These are phyloP conservation scores for Solanum sitiens DNA, from an alignment of 257 asterid genomes.

Conservation along the genomic window DNA sequence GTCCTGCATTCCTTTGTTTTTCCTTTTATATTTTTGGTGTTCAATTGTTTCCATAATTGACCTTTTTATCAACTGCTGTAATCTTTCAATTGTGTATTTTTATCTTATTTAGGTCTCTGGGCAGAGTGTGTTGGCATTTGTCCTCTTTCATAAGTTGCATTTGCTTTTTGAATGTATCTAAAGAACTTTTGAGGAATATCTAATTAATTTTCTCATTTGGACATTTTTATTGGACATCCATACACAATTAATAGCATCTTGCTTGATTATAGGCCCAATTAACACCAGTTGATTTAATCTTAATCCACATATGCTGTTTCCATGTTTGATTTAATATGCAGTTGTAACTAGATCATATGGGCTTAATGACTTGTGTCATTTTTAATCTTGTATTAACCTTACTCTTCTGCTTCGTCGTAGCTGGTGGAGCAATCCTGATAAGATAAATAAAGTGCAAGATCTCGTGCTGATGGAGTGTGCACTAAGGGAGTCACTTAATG, in stretches of 20 bases:
- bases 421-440: conserved; percentile 80
- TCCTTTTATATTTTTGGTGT: neutral
- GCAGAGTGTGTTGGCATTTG: neutral
- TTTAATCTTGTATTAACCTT: neutral
- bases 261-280: neutral
- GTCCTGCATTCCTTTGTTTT: neutral
- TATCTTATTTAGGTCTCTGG: neutral
- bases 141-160: neutral
- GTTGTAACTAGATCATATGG: neutral
- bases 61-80: neutral
- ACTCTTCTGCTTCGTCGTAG: conserved; percentile 16
- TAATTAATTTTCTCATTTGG: neutral
- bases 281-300: neutral
- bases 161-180: neutral
- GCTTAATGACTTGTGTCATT: neutral
- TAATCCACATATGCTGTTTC: neutral
- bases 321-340: neutral
- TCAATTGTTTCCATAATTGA: neutral
- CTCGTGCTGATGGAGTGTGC: conserved; percentile 71
- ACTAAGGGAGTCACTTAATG: conserved; percentile 44
- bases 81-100: neutral
- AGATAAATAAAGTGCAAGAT: conserved; percentile 50
- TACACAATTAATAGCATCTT: neutral
- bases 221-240: neutral
- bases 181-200: neutral